Base-by-base conservation (phyloP, 306 rosid genomes). In the Datisca glomerata region DNA sequence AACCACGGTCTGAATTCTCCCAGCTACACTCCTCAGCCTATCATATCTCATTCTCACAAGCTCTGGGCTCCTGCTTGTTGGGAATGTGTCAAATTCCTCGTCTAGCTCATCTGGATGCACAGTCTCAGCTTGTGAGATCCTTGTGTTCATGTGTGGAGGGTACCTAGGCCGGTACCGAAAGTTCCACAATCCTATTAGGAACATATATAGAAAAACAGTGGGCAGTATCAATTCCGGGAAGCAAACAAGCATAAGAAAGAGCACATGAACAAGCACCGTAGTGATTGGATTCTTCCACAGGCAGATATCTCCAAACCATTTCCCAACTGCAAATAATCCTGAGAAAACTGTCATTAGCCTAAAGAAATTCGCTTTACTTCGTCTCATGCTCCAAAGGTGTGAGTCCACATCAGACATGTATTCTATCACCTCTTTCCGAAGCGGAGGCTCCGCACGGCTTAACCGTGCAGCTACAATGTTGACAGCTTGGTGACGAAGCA, bases 331-430 rank as follows among this genome's bases (percentile, higher is more conserved):
- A 27, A 68, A 56, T 4, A 57, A 31, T 45, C 76, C 76, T 0
- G 76, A 68, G 49, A 73, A 73, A 24, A 68, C 72, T 1, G 66
- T 38, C 76, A 68, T 68, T 9, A 73, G 28, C 31, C 76, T 33
- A 45, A 60, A 61, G 59, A 68, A 73, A 23, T 68, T 69, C 0
- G 72, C 73, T 60, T 69, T 73, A 62, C 72, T 73, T 16, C 73
- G 18, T 2, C 80, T 23, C 76, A 73, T 68, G 43, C 80, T 73
- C 80, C 80, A 73, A 3, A 68, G 60, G 46, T 73, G 76, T 0
- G 72, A 68, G 67, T 73, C 76, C 53, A 56, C 66, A 20, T 73
- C 80, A 18, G 76, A 68, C 80, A 73, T 64, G 68, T 73, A 73
- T 35, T 73, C 80, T 17, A 73, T 66, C 43, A 68, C 73, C 39